Evolutionary conservation across 176 grass and related monocot genomes (phyloP).

Genomic region (Thinopyrum elongatum): DNA sequence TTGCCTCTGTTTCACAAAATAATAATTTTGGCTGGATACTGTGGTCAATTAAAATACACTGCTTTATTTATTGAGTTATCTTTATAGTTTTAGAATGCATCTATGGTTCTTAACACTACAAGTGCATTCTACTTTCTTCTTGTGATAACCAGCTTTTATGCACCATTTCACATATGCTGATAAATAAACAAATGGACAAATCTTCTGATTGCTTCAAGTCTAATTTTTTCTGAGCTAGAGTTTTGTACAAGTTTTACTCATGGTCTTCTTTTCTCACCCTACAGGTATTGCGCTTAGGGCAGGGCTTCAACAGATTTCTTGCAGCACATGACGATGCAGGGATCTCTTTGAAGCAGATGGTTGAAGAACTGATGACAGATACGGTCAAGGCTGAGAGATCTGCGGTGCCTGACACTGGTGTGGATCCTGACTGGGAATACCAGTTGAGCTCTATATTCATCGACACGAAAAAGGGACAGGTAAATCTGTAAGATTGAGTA

Average conservation of each 20-base stretch:
- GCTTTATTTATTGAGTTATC: neutral
- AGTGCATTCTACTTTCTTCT: slow-evolving; percentile 16
- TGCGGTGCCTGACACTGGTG: slow-evolving; percentile 53
- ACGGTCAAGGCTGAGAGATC: slow-evolving; percentile 48
- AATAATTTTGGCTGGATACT: neutral
- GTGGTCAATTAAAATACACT: neutral
- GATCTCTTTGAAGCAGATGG: slow-evolving; percentile 55
- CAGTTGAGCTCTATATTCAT: slow-evolving; percentile 73
- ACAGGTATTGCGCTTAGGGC: slow-evolving; percentile 51
- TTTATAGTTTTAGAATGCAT: neutral
- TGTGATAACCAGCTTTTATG: slow-evolving; percentile 8
- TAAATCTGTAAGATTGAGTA: slow-evolving; percentile 8
- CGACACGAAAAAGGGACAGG: slow-evolving; percentile 49
- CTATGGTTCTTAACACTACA: neutral
- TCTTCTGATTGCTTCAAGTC: neutral
- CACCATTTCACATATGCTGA: neutral
- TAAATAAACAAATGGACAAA: neutral
- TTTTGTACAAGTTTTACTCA: neutral
- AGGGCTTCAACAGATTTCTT: slow-evolving; percentile 54
- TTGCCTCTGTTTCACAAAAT: too few relatives aligned
- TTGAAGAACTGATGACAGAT: slow-evolving; percentile 69
- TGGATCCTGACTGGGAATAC: slow-evolving; percentile 61
- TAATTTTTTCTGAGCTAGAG: neutral
- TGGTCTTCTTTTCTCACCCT: slow-evolving; percentile 11
- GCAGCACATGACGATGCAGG: slow-evolving; percentile 23